Conservation (phyloP, 768 basidiomycete genomes). For the Kondoa malvinella region DNA sequence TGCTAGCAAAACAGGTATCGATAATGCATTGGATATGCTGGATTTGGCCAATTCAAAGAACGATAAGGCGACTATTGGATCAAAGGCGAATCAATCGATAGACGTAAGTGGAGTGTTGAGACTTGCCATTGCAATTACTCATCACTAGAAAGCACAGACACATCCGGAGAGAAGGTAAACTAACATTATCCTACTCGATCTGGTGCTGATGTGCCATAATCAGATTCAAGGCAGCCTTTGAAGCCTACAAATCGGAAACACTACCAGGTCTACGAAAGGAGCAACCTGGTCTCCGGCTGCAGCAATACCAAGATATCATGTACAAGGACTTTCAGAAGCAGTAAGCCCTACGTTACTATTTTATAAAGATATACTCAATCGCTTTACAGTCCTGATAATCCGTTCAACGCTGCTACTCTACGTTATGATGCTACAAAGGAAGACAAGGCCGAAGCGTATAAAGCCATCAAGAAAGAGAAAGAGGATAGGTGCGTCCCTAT, state of each 20-base stretch:
- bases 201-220: slow-evolving; percentile 5
- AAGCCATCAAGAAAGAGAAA: slow-evolving; percentile 20
- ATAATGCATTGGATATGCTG: slow-evolving; percentile 33
- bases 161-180: neutral
- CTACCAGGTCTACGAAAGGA: slow-evolving; percentile 27
- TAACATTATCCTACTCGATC: neutral
- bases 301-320: slow-evolving; percentile 29
- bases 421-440: slow-evolving; percentile 33
- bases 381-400: slow-evolving; percentile 19
- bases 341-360: slow-evolving; percentile 29
- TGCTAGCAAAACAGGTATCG: slow-evolving; percentile 3
- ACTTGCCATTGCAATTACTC: neutral
- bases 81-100: slow-evolving; percentile 25
- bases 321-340: slow-evolving; percentile 35
- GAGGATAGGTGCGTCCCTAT: slow-evolving; percentile 11
- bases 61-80: slow-evolving; percentile 33
- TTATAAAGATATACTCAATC: neutral
- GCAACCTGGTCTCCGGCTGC: slow-evolving; percentile 35
- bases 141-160: neutral
- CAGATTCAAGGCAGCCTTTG: slow-evolving; percentile 38
- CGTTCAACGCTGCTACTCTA: slow-evolving; percentile 35
- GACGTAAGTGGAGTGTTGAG: slow-evolving; percentile 13
- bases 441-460: slow-evolving; percentile 33
- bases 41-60: slow-evolving; percentile 33
- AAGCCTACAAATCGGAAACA: slow-evolving; percentile 21